These are phyloP conservation scores for Avena insularis DNA, from an alignment of 176 grass and related monocot species.

Conservation along the genomic window DNA sequence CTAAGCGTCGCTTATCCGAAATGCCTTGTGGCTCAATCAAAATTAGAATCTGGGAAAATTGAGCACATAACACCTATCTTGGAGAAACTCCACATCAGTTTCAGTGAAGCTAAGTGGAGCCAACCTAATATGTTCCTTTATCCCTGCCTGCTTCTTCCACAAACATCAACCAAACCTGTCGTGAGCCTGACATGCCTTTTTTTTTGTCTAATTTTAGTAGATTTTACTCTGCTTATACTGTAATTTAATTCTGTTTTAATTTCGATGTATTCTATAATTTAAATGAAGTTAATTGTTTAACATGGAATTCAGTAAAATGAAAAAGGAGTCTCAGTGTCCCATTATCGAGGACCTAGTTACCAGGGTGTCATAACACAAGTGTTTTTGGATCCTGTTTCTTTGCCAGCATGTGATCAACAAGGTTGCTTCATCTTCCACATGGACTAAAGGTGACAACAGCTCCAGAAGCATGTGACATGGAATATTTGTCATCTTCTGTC, in stretches of 20 bases:
- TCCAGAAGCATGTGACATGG: neutral
- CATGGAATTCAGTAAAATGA: neutral
- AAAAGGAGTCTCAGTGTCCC: neutral
- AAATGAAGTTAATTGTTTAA: neutral
- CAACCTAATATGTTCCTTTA: neutral
- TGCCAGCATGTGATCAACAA: neutral
- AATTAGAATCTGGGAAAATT: slow-evolving; percentile 14
- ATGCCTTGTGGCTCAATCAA: neutral
- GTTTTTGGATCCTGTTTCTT: slow-evolving; percentile 22
- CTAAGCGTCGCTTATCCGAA: neutral
- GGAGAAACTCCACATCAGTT: neutral
- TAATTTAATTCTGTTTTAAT: neutral
- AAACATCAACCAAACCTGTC: neutral
- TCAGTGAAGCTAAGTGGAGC: neutral
- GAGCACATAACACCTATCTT: neutral
- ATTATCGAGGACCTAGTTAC: neutral
- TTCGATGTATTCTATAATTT: neutral
- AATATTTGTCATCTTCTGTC: slow-evolving; percentile 1
- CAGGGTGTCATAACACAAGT: neutral
- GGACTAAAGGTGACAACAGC: slow-evolving; percentile 5
- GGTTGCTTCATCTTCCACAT: slow-evolving; percentile 1
- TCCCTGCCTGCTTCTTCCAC: neutral
- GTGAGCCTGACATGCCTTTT: neutral
- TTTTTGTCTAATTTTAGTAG: neutral
- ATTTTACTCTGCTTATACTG: neutral